Percentiles rank a stretch among this genome's conserved stretches.
Conservation (phyloP, 495 filamentous ascomycete species). For the Lentithecium fluviatile region DNA sequence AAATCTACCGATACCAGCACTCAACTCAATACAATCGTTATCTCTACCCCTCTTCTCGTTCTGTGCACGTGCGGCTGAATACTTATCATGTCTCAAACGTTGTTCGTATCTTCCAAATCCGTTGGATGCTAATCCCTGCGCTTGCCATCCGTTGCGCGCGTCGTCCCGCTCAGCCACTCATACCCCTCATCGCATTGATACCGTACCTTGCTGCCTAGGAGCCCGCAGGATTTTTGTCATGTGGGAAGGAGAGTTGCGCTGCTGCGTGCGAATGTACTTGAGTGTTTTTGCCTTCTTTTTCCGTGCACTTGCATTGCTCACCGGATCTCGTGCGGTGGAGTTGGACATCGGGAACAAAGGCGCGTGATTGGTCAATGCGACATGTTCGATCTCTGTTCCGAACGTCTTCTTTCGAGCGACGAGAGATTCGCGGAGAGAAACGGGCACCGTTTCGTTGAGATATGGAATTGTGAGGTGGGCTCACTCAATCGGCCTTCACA, state of each 20-base stretch:
- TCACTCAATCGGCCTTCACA: not conserved
- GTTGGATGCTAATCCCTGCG: slow-evolving; percentile 3
- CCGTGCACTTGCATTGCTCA: no score
- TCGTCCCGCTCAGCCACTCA: slow-evolving; percentile 6
- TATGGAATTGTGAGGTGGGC: slow-evolving; percentile 14
- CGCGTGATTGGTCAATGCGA: not conserved
- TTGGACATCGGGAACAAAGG: not conserved
- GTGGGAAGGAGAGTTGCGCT: no score
- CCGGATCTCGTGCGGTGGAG: no score
- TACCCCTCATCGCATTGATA: no score
- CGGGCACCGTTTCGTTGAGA: slow-evolving; percentile 19
- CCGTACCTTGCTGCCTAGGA: slow-evolving; percentile 1
- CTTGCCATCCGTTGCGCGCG: not conserved
- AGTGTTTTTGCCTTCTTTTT: not conserved
- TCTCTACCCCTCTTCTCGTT: not conserved
- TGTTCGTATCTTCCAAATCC: not conserved
- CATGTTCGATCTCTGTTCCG: slow-evolving; percentile 23
- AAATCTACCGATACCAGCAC: not conserved
- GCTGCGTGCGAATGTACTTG: not conserved
- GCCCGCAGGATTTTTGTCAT: not conserved
- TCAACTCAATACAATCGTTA: not conserved
- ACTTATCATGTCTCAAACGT: not conserved
- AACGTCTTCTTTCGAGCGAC: slow-evolving; percentile 5
- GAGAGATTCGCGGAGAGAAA: slow-evolving; percentile 13
- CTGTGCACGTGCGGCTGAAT: not conserved